Conservation (phyloP, 1,139 yeast genomes). For the Nakaseomyces sp. region DNA sequence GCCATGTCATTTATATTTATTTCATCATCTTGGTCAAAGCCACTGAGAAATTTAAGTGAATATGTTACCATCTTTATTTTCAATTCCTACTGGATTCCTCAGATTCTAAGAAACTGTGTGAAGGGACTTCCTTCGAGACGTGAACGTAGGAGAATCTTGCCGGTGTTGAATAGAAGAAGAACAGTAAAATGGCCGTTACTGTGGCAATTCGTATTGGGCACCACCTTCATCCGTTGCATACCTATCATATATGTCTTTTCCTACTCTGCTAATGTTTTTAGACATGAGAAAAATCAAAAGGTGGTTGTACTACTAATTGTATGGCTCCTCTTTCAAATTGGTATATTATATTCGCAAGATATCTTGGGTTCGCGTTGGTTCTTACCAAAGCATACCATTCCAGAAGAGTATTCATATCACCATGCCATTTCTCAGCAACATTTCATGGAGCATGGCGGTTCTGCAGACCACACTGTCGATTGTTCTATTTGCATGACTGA, state of each 20-base stretch:
- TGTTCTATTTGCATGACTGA: constrained; percentile 89
- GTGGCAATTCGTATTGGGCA: constrained; percentile 53
- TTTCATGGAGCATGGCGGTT: constrained; percentile 27
- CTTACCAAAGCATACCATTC: constrained; percentile 63
- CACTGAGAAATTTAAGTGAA: constrained; percentile 50
- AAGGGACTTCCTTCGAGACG: constrained; percentile 28
- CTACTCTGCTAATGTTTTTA: constrained; percentile 41
- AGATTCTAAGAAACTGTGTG: constrained; percentile 67
- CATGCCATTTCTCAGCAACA: constrained; percentile 21
- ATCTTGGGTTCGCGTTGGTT: constrained; percentile 75
- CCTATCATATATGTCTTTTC: constrained; percentile 56
- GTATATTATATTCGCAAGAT: constrained; percentile 51
- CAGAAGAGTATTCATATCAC: constrained; percentile 67
- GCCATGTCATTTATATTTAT: constrained; percentile 49
- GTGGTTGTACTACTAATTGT: constrained; percentile 39
- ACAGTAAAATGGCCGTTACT: constrained; percentile 25
- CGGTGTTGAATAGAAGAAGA: constrained; percentile 13
- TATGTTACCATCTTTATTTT: constrained; percentile 42
- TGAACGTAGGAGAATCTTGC: constrained; percentile 15
- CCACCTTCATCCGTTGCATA: constrained; percentile 49
- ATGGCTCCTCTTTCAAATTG: constrained; percentile 54
- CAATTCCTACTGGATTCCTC: constrained; percentile 88
- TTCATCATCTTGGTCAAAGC: constrained; percentile 59
- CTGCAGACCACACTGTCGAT: constrained; percentile 35
- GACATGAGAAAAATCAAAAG: constrained; percentile 48